phyloP scores from a whole-genome alignment of 176 grass and related monocot genomes.

The Ampelocalamus luodianensis region DNA sequence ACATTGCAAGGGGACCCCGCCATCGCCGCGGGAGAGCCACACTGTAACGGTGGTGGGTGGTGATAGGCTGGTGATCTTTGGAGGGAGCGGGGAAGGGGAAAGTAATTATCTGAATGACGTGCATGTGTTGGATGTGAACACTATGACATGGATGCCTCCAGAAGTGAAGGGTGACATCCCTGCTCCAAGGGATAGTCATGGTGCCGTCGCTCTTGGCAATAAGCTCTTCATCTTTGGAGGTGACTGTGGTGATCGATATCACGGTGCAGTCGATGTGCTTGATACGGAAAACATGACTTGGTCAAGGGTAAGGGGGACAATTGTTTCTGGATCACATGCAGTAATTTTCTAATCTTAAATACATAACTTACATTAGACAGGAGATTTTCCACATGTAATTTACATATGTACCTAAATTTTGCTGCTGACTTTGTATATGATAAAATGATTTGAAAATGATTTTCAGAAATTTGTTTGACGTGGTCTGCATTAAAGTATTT shows the following conservation, averaged over 20 bases:
- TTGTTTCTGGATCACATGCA: no score
- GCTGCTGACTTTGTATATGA: no score
- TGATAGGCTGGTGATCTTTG: constrained; percentile 73
- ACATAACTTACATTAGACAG: no score
- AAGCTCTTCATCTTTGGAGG: constrained; percentile 82
- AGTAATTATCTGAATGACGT: constrained; percentile 90
- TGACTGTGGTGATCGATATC: constrained; percentile 78
- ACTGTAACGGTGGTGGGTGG: constrained; percentile 55
- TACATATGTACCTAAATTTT: no score
- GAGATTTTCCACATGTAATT: no score
- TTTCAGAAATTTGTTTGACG: no score
- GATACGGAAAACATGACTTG: constrained; percentile 77
- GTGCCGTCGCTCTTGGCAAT: constrained; percentile 56
- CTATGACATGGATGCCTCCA: constrained; percentile 76
- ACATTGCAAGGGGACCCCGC: constrained; percentile 62
- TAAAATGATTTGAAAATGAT: no score
- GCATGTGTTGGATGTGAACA: constrained; percentile 69
- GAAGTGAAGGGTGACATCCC: constrained; percentile 58
- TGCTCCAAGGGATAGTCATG: constrained; percentile 86
- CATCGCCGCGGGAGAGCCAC: constrained; percentile 86
- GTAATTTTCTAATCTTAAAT: no score
- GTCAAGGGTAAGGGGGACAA: constrained; percentile 53
- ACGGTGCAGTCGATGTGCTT: constrained; percentile 83
- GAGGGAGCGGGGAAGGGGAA: constrained; percentile 87
- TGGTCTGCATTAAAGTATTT: no score